phyloP scores from a whole-genome alignment of 176 grass and related monocot species.

The Dendrocalamus sinicus region DNA sequence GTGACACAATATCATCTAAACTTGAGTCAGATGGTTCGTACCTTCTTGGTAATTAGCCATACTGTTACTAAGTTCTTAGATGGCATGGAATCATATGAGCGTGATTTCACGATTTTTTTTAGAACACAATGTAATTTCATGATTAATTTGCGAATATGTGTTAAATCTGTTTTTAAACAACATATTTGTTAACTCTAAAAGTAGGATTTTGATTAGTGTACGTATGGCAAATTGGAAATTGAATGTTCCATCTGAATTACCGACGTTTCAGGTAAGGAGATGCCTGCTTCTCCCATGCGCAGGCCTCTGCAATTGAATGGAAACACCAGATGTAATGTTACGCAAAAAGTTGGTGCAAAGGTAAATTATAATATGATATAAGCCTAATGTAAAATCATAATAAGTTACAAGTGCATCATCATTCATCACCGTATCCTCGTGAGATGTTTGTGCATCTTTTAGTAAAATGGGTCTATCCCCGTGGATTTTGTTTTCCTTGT shows the following conservation, averaged over 20 bases:
- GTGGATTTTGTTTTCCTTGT: background rate
- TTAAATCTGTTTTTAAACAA: background rate
- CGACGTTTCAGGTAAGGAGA: slow-evolving; percentile 62
- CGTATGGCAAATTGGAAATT: background rate
- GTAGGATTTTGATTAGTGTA: background rate
- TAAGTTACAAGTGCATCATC: background rate
- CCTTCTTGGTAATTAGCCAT: slow-evolving; percentile 51
- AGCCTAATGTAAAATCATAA: background rate
- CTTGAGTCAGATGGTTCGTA: slow-evolving; percentile 56
- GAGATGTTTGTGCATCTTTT: background rate
- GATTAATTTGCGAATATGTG: background rate
- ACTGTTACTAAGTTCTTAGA: slow-evolving; percentile 12
- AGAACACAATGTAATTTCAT: background rate
- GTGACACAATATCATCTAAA: slow-evolving; percentile 56
- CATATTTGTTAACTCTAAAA: background rate
- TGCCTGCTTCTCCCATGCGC: slow-evolving; percentile 40
- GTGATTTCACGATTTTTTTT: background rate
- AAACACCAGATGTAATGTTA: slow-evolving; percentile 37
- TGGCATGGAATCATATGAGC: background rate
- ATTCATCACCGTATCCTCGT: background rate
- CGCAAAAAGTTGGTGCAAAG: slow-evolving; percentile 45
- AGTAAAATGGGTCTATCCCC: background rate
- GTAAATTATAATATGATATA: slow-evolving; percentile 28
- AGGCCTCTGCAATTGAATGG: slow-evolving; percentile 41
- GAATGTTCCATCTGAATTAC: slow-evolving; percentile 23